phyloP scores from a whole-genome alignment of 2,329 filamentous ascomycete species.

The Fusarium graminum region DNA sequence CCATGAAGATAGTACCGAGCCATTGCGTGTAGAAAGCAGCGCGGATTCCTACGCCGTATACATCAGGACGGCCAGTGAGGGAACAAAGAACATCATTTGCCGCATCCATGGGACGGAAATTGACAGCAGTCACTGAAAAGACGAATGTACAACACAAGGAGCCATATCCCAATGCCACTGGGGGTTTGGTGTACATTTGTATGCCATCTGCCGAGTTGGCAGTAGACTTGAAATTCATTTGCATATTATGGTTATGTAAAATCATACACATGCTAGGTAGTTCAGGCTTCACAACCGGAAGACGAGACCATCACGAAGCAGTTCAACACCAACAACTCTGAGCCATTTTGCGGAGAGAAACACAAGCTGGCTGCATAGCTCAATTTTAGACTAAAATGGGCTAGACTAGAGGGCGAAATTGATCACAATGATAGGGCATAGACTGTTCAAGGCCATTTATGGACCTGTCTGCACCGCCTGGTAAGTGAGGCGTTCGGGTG shows the following conservation, averaged over 20 bases:
- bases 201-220: slow-evolving; percentile 15
- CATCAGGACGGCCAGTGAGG: slow-evolving; percentile 46
- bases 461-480: slow-evolving; percentile 1
- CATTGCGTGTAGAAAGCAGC: slow-evolving; percentile 55
- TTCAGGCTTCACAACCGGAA: slow-evolving; percentile 19
- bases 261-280: slow-evolving; percentile 3
- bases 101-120: slow-evolving; percentile 5
- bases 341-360: slow-evolving; percentile 13
- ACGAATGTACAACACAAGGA: neutral
- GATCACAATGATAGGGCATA: neutral
- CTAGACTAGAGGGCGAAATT: neutral
- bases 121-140: neutral
- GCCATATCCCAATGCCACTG: neutral
- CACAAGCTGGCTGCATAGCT: slow-evolving; percentile 12
- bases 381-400: neutral
- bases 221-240: neutral
- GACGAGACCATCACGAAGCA: slow-evolving; percentile 23
- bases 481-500: slow-evolving; percentile 18
- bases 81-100: slow-evolving; percentile 42
- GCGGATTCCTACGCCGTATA: slow-evolving; percentile 55
- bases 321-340: slow-evolving; percentile 19
- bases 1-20: slow-evolving; percentile 52
- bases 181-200: slow-evolving; percentile 45
- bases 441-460: neutral
- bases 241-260: slow-evolving; percentile 7